phyloP scores from a whole-genome alignment of 495 filamentous ascomycete genomes.

The Penicillium cinerascens region DNA sequence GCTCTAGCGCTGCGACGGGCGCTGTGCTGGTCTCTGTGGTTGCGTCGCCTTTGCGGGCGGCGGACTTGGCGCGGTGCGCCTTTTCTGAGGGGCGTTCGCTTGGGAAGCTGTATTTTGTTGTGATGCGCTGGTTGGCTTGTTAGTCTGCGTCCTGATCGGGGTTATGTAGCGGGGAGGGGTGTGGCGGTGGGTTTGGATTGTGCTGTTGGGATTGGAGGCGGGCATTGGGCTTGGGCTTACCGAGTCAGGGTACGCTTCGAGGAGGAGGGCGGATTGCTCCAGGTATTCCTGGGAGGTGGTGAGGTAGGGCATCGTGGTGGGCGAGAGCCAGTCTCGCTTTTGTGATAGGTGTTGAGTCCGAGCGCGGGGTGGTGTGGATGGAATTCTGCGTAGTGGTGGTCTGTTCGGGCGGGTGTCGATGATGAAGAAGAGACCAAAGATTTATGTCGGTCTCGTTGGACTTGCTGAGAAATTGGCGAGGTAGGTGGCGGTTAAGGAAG shows the following conservation, averaged over 20 bases:
- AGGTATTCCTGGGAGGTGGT: slow-evolving; percentile 59
- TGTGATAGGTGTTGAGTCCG: background rate
- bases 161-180: background rate
- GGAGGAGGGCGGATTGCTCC: slow-evolving; percentile 57
- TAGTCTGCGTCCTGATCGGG: slow-evolving; percentile 1
- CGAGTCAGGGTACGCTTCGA: slow-evolving; percentile 61
- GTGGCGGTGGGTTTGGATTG: background rate
- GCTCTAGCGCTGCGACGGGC: slow-evolving; percentile 61
- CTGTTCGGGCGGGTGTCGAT: background rate
- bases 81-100: slow-evolving; percentile 35
- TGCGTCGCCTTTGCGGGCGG: slow-evolving; percentile 10
- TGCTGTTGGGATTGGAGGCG: background rate
- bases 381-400: background rate
- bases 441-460: background rate
- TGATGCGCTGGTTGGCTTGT: slow-evolving; percentile 49
- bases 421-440: background rate
- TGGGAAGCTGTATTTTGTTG: slow-evolving; percentile 76
- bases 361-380: background rate
- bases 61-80: slow-evolving; percentile 23
- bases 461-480: background rate
- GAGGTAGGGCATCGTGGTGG: slow-evolving; percentile 55
- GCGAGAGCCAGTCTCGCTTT: slow-evolving; percentile 20
- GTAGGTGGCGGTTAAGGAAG: slow-evolving; percentile 5
- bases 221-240: slow-evolving; percentile 36
- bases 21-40: slow-evolving; percentile 22